These are phyloP conservation scores for Acer campestre DNA, from an alignment of 345 rosid species.

Conservation along the genomic window DNA sequence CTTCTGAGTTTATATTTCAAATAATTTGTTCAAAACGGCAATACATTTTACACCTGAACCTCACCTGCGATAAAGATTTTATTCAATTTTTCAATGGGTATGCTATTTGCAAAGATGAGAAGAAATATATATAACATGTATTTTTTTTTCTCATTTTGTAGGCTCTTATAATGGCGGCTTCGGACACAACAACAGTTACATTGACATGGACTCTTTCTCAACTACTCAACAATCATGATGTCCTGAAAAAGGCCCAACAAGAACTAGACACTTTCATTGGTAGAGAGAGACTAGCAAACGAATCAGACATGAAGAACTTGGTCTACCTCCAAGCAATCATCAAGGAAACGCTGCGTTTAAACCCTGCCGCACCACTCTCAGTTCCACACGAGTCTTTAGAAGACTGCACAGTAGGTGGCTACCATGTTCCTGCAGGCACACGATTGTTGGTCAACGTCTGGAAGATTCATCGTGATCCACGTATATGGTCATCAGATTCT, in stretches of 20 bases:
- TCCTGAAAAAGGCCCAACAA: conserved; percentile 35
- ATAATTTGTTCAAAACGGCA: too few relatives aligned
- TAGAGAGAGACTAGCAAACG: conserved; percentile 26
- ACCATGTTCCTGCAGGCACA: conserved; percentile 39
- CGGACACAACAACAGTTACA: conserved; percentile 42
- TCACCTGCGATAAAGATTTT: too few relatives aligned
- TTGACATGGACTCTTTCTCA: conserved; percentile 48
- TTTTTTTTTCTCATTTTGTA: background rate
- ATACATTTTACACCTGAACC: too few relatives aligned
- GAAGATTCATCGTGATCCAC: conserved; percentile 43
- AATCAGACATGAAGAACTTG: conserved; percentile 36
- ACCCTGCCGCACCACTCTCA: conserved; percentile 36
- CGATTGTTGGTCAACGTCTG: conserved; percentile 24
- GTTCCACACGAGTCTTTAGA: conserved; percentile 43
- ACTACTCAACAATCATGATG: conserved; percentile 37
- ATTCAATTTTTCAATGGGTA: too few relatives aligned
- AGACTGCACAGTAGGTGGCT: conserved; percentile 38
- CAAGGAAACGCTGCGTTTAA: conserved; percentile 46
- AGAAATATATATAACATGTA: background rate
- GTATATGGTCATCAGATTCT: conserved; percentile 35
- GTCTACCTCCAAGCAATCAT: conserved; percentile 37
- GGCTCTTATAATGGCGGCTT: conserved; percentile 43
- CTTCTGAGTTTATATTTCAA: too few relatives aligned
- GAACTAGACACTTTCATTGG: conserved; percentile 55
- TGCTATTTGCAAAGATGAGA: too few relatives aligned